Evolutionary conservation across 1,284 basidiomycete genomes (phyloP).

Genomic region (Cryptococcus neoformans): DNA sequence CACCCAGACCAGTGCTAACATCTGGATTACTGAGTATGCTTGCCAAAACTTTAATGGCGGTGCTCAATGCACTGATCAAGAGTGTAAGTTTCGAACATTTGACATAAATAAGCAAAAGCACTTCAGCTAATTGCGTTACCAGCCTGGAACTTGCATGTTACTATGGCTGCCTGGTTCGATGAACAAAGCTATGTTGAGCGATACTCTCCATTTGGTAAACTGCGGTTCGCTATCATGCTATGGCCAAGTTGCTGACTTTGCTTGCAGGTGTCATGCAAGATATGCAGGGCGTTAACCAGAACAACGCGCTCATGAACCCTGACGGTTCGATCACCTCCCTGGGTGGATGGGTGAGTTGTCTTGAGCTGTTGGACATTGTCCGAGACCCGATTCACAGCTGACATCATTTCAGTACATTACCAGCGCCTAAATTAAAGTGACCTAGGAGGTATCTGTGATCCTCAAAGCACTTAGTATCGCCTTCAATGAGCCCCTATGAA

Average conservation of each 20-base stretch:
- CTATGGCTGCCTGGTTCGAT: constrained; percentile 60
- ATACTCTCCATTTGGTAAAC: constrained; percentile 69
- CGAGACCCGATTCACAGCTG: neutral
- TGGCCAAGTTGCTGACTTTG: too few species aligned
- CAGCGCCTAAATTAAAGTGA: neutral
- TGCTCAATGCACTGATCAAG: constrained; percentile 57
- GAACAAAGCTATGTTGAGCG: constrained; percentile 55
- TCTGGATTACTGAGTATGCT: constrained; percentile 49
- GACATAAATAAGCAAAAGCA: neutral
- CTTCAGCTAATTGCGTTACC: neutral
- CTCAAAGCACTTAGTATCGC: too few species aligned
- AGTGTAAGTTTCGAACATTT: constrained; percentile 20
- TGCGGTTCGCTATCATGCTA: neutral
- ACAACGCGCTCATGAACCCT: constrained; percentile 55
- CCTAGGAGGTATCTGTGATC: too few species aligned
- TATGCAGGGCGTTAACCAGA: constrained; percentile 64
- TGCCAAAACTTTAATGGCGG: constrained; percentile 63
- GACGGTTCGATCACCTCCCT: constrained; percentile 41
- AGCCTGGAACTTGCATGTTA: constrained; percentile 58
- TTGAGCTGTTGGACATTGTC: neutral
- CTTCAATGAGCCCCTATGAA: too few species aligned
- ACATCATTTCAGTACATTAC: constrained; percentile 1
- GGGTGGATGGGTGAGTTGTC: constrained; percentile 33
- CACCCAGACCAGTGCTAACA: constrained; percentile 25
- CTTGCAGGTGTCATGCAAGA: constrained; percentile 61